Evolutionary conservation across 345 rosid species (phyloP).

Genomic region (Limnanthes douglasii): DNA sequence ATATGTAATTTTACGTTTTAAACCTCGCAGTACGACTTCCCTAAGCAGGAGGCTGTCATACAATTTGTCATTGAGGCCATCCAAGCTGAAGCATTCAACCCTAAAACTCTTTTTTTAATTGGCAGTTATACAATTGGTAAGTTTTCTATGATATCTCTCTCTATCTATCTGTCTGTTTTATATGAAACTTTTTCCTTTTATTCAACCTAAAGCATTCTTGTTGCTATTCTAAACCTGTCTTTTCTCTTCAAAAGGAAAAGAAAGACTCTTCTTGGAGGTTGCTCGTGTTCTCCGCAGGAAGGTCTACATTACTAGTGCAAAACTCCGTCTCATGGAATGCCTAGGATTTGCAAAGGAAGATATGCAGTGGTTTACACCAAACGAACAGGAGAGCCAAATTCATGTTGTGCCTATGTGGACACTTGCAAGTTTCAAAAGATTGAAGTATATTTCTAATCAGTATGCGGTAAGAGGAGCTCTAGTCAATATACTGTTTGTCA

Average conservation of each 20-base stretch:
- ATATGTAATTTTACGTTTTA: no score
- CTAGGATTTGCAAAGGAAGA: conserved; percentile 66
- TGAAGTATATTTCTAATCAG: conserved; percentile 62
- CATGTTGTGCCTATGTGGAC: conserved; percentile 97
- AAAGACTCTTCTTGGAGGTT: conserved; percentile 85
- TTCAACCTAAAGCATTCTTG: no score
- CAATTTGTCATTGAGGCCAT: conserved; percentile 92
- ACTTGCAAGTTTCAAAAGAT: conserved; percentile 86
- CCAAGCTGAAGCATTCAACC: conserved; percentile 92
- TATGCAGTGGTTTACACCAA: conserved; percentile 74
- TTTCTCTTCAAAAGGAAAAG: conserved; percentile 44
- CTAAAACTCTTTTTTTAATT: conserved; percentile 72
- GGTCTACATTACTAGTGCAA: conserved; percentile 56
- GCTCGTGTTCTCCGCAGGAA: conserved; percentile 62
- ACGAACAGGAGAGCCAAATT: conserved; percentile 78
- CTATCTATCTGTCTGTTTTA: background rate
- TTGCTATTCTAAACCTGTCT: background rate
- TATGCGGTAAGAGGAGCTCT: conserved; percentile 41
- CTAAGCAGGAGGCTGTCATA: conserved; percentile 82
- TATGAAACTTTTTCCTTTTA: background rate
- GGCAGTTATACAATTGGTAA: conserved; percentile 95
- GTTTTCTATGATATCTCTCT: background rate
- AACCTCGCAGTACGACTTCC: conserved; percentile 96
- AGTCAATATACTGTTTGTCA: no score
- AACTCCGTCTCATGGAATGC: conserved; percentile 56